phyloP scores from a whole-genome alignment of 345 rosid species.

The Ricinus communis region DNA sequence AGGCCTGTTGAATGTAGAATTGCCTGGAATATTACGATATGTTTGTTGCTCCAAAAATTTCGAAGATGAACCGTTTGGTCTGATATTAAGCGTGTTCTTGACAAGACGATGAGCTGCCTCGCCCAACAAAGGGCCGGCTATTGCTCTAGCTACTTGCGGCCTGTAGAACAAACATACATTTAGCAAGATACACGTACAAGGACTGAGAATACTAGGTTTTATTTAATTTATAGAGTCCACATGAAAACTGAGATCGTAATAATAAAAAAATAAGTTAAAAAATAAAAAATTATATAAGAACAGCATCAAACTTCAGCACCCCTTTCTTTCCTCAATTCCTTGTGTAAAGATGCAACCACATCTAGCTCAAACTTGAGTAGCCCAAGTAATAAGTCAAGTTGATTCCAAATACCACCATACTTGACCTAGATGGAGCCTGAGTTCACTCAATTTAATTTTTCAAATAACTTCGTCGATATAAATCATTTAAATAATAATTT shows the following conservation, averaged over 20 bases:
- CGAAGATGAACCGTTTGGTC: conserved; percentile 51
- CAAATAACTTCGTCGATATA: neutral
- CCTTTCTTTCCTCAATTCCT: no score
- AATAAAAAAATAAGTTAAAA: neutral
- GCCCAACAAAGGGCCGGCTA: conserved; percentile 70
- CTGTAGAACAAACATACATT: conserved; percentile 40
- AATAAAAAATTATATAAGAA: no score
- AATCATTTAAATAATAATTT: neutral
- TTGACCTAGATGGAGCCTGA: no score
- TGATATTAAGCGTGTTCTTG: conserved; percentile 81
- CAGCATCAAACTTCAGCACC: no score
- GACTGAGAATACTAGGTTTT: no score
- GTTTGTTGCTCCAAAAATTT: conserved; percentile 47
- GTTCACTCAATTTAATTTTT: neutral
- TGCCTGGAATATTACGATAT: conserved; percentile 41
- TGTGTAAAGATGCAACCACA: no score
- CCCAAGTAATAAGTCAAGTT: no score
- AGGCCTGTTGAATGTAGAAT: conserved; percentile 41
- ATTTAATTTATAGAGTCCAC: neutral
- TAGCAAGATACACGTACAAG: neutral
- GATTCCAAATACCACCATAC: no score
- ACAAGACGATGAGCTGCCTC: conserved; percentile 98
- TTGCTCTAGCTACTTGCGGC: conserved; percentile 79
- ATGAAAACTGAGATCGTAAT: neutral
- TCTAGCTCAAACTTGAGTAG: no score